Evolutionary conservation across 2,329 filamentous ascomycete species (phyloP).

Genomic region (Ophiostoma ulmi): DNA sequence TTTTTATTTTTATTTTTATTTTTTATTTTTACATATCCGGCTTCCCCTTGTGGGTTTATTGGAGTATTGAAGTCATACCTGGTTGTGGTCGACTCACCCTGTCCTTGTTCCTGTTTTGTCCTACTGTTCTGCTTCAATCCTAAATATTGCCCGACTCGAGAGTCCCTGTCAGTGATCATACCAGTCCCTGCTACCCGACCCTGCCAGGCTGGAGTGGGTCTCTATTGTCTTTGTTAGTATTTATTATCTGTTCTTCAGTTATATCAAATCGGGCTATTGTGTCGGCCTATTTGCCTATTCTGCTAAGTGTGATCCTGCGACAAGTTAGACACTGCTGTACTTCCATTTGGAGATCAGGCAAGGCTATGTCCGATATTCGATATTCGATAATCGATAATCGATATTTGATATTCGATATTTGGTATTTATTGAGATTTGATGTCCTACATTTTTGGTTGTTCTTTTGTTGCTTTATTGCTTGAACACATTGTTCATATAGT

Average conservation of each 20-base stretch:
- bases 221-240: not conserved
- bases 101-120: not conserved
- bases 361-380: not conserved
- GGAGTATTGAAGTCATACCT: not conserved
- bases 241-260: not conserved
- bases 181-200: not conserved
- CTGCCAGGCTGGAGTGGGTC: not conserved
- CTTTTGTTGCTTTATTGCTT: too few relatives aligned
- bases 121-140: not conserved
- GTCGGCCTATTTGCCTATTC: not conserved
- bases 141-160: not conserved
- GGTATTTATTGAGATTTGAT: too few relatives aligned
- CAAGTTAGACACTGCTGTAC: conserved; percentile 1
- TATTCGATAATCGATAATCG: too few relatives aligned
- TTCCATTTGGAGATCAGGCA: not conserved
- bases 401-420: too few relatives aligned
- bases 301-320: not conserved
- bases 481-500: too few relatives aligned
- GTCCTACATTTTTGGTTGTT: too few relatives aligned
- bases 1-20: too few relatives aligned
- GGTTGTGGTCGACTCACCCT: not conserved
- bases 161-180: not conserved
- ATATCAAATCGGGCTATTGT: not conserved
- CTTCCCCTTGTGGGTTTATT: conserved; percentile 5
- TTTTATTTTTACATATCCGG: conserved; percentile 6